Conservation (phyloP, 257 asterid genomes). For the Anisodus tanguticus region DNA sequence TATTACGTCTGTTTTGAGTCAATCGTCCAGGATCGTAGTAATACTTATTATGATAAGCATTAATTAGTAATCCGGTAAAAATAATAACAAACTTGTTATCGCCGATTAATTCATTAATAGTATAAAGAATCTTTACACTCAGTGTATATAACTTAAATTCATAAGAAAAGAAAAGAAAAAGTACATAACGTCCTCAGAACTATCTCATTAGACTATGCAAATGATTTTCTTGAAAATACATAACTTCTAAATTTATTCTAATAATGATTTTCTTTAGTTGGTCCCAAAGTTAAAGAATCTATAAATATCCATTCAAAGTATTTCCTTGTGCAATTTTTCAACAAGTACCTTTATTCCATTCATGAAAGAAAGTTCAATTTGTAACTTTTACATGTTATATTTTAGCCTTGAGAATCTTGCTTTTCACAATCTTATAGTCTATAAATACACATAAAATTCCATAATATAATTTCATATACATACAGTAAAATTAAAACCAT, state of each 20-base stretch:
- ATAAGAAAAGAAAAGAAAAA: neutral
- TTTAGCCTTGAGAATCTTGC: slow-evolving; percentile 33
- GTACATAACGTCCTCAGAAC: neutral
- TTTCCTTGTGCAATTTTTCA: slow-evolving; percentile 37
- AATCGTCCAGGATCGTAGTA: no score
- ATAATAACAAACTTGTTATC: no score
- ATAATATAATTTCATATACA: neutral
- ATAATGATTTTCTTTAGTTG: neutral
- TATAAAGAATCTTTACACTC: no score
- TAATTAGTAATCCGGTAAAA: no score
- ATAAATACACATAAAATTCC: slow-evolving; percentile 34
- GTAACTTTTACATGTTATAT: slow-evolving; percentile 17
- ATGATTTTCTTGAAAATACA: neutral
- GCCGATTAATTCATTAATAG: no score
- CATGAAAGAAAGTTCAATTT: slow-evolving; percentile 19
- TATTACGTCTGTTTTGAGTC: no score
- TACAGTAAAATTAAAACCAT: slow-evolving; percentile 17
- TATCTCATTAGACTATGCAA: neutral
- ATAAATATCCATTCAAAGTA: neutral
- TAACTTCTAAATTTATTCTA: neutral
- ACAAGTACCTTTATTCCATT: slow-evolving; percentile 31
- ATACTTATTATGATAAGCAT: no score
- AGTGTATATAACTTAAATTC: no score
- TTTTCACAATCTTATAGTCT: slow-evolving; percentile 27
- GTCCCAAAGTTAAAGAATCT: neutral